Evolutionary conservation across 306 rosid genomes (phyloP).

Genomic region (Nissolia schottii): DNA sequence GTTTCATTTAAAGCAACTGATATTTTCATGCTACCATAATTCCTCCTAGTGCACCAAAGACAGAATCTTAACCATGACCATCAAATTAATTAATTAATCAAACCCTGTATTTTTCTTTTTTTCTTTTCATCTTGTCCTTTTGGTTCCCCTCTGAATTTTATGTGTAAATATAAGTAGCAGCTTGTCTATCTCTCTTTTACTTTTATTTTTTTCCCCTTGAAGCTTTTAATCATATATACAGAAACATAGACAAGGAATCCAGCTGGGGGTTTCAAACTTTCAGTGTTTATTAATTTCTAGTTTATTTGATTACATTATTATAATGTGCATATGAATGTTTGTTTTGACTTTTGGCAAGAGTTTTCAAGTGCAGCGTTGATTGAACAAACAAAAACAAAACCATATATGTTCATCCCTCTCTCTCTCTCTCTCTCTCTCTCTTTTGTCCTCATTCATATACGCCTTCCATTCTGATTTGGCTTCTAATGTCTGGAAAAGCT

Average conservation of each 20-base stretch:
- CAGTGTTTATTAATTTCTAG: neutral
- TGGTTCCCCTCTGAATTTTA: conserved; percentile 22
- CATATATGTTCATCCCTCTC: neutral
- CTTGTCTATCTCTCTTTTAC: neutral
- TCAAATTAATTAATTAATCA: conserved; percentile 40
- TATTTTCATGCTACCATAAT: conserved; percentile 7
- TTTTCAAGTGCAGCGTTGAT: conserved; percentile 3
- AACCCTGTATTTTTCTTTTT: neutral
- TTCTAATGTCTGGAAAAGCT: conserved; percentile 8
- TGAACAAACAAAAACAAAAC: neutral
- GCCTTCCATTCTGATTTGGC: neutral
- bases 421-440: neutral
- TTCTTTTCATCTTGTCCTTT: neutral
- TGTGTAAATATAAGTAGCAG: conserved; percentile 58
- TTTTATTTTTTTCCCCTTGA: neutral
- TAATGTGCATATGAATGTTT: neutral
- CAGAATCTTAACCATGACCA: conserved; percentile 45
- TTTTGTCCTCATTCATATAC: neutral
- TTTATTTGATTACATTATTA: neutral
- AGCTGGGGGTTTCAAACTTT: conserved; percentile 8
- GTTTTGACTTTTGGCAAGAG: conserved; percentile 10
- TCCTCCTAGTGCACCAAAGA: conserved; percentile 44
- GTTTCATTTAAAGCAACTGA: conserved; percentile 12
- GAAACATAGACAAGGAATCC: neutral
- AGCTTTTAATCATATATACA: conserved; percentile 17